Conservation (phyloP, 352 stramenopile genomes). For the Pythium myriotylum region DNA sequence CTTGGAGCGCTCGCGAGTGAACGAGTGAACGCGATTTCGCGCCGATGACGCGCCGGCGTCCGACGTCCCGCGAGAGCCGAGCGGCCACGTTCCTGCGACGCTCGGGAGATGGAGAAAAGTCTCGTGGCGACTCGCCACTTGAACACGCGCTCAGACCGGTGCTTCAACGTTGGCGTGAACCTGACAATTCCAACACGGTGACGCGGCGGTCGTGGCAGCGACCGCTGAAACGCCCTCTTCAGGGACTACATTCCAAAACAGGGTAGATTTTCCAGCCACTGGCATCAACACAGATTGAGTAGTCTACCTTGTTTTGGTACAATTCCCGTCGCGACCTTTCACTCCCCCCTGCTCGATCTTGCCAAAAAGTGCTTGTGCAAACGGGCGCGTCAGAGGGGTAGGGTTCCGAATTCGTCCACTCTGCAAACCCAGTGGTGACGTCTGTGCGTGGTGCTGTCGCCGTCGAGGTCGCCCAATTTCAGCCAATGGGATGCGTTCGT, state of each 20-base stretch:
- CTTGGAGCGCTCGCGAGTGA: background rate
- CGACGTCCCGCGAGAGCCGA: background rate
- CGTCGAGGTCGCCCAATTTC: constrained; percentile 28
- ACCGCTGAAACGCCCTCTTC: constrained; percentile 12
- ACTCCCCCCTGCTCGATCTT: background rate
- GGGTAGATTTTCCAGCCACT: no score
- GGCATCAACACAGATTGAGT: background rate
- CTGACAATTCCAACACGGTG: constrained; percentile 19
- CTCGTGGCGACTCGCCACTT: constrained; percentile 1
- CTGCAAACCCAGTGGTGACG: constrained; percentile 44
- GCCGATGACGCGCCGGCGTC: constrained; percentile 8
- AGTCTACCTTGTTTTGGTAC: constrained; percentile 2
- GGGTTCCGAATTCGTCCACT: constrained; percentile 3
- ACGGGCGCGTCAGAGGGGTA: constrained; percentile 26
- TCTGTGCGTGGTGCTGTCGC: constrained; percentile 44
- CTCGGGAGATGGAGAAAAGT: background rate
- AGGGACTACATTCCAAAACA: constrained; percentile 5
- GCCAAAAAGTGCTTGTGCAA: constrained; percentile 26
- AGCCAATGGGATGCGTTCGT: constrained; percentile 20
- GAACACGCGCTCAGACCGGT: constrained; percentile 5
- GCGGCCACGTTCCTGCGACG: background rate
- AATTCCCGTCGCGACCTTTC: background rate
- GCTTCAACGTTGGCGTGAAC: constrained; percentile 29
- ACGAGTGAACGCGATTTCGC: constrained; percentile 1
- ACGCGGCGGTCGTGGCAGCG: constrained; percentile 22